A percentile compares a stretch with the other conserved stretches of the same genome.
Evolutionary conservation across 768 basidiomycete genomes (phyloP).

Genomic region (Lentinula detonsa): DNA sequence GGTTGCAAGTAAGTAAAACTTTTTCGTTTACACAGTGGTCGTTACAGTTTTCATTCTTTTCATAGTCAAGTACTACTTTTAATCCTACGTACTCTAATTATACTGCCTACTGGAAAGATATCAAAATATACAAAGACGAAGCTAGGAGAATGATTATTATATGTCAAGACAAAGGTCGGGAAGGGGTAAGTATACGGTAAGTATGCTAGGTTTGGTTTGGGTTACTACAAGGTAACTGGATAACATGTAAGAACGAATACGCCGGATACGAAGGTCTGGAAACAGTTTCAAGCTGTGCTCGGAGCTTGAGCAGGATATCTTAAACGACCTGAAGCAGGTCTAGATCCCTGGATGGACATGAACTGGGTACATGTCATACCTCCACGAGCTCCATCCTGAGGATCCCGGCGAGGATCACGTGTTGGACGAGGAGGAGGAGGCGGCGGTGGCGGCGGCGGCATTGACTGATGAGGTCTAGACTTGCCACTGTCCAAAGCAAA

Average conservation of each 20-base stretch:
- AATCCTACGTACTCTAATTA: background rate
- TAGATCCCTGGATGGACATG: background rate
- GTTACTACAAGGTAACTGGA: too few relatives aligned
- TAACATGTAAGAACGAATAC: background rate
- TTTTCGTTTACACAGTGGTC: background rate
- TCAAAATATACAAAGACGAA: background rate
- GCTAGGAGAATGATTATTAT: background rate
- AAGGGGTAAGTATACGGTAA: background rate
- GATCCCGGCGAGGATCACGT: background rate
- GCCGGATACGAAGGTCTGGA: too few relatives aligned
- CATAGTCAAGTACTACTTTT: background rate
- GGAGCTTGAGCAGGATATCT: background rate
- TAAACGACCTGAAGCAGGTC: background rate
- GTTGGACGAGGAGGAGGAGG: background rate
- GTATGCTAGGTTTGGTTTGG: background rate
- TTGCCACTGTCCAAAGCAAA: conserved; percentile 33
- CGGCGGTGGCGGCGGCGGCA: background rate
- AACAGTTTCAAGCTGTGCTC: background rate
- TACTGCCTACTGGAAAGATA: background rate
- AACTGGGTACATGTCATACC: background rate
- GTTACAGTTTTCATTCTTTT: background rate
- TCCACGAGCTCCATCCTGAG: background rate
- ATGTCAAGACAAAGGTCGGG: background rate
- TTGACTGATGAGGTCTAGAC: conserved; percentile 19
- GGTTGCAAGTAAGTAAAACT: too few relatives aligned